Evolutionary conservation across 2,329 filamentous ascomycete species (phyloP).

Genomic region (Bimuria novae-zelandiae): DNA sequence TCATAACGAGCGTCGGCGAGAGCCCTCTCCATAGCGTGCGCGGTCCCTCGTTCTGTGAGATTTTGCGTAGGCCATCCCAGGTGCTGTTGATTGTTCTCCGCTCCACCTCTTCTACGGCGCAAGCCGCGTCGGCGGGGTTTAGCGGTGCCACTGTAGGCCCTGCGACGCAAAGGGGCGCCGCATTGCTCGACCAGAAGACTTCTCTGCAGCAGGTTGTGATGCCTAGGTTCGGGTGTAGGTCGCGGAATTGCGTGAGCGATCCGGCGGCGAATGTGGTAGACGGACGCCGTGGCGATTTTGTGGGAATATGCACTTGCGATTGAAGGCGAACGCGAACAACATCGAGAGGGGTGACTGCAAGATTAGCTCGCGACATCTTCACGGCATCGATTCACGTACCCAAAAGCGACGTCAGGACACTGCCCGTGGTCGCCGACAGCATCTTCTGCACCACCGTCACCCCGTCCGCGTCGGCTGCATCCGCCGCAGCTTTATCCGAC

Average conservation of each 20-base stretch:
- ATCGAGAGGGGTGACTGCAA: conserved; percentile 86
- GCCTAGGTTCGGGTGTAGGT: conserved; percentile 81
- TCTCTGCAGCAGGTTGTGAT: conserved; percentile 95
- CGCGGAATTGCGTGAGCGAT: conserved; percentile 57
- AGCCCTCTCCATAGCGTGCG: conserved; percentile 89
- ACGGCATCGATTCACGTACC: conserved; percentile 60
- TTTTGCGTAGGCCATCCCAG: conserved; percentile 89
- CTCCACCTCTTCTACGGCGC: conserved; percentile 86
- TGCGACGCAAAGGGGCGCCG: conserved; percentile 79
- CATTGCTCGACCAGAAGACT: conserved; percentile 94
- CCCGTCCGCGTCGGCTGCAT: conserved; percentile 58
- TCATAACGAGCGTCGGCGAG: conserved; percentile 93
- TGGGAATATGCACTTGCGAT: conserved; percentile 68
- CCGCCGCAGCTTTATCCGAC: conserved; percentile 45
- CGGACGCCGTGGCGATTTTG: conserved; percentile 57
- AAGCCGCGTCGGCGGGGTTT: conserved; percentile 62
- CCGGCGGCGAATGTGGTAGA: conserved; percentile 32
- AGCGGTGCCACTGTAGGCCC: conserved; percentile 55
- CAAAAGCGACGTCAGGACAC: conserved; percentile 83
- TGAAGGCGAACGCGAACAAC: conserved; percentile 95
- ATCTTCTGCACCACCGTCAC: conserved; percentile 90
- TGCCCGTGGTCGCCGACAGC: conserved; percentile 90
- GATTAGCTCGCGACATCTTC: neutral
- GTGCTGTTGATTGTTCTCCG: conserved; percentile 86
- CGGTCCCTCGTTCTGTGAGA: conserved; percentile 88